A percentile compares a stretch with the other conserved stretches of the same genome.
Evolutionary conservation across 1,284 basidiomycete species (phyloP).

Genomic region (Ceratobasidium sp.): DNA sequence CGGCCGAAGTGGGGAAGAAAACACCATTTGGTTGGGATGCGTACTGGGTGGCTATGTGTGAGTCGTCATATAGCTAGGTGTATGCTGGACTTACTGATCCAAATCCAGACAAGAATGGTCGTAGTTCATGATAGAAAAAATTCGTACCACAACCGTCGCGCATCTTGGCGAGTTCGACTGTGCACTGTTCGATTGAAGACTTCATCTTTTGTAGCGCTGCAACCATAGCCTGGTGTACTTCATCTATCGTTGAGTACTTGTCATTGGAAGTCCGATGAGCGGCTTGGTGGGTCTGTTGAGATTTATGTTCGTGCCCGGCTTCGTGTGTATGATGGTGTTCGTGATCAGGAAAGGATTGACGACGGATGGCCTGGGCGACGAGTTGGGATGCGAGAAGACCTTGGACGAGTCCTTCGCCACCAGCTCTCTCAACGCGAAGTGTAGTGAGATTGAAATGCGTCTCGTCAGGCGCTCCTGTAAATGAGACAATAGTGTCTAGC

Average conservation of each 20-base stretch:
- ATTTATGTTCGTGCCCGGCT: neutral
- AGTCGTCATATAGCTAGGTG: too few relatives aligned
- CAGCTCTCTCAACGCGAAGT: conserved; percentile 22
- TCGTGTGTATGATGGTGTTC: too few relatives aligned
- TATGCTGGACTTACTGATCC: conserved; percentile 17
- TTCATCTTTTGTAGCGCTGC: neutral
- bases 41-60: neutral
- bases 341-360: too few relatives aligned
- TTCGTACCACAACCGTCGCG: conserved; percentile 6
- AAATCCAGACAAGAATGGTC: conserved; percentile 18
- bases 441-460: conserved; percentile 24
- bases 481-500: conserved; percentile 15
- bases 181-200: conserved; percentile 5
- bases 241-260: neutral
- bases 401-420: conserved; percentile 14
- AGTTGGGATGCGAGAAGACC: conserved; percentile 18
- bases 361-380: neutral
- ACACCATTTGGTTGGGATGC: conserved; percentile 9
- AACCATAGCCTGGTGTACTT: neutral
- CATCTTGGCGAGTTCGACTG: conserved; percentile 23
- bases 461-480: conserved; percentile 22
- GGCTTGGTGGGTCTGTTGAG: neutral
- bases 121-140: conserved; percentile 17
- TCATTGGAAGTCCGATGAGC: neutral
- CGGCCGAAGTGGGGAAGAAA: conserved; percentile 6